Evolutionary conservation across 192 early-diverging fungal species (phyloP).

Genomic region (Kappamyces sp.): DNA sequence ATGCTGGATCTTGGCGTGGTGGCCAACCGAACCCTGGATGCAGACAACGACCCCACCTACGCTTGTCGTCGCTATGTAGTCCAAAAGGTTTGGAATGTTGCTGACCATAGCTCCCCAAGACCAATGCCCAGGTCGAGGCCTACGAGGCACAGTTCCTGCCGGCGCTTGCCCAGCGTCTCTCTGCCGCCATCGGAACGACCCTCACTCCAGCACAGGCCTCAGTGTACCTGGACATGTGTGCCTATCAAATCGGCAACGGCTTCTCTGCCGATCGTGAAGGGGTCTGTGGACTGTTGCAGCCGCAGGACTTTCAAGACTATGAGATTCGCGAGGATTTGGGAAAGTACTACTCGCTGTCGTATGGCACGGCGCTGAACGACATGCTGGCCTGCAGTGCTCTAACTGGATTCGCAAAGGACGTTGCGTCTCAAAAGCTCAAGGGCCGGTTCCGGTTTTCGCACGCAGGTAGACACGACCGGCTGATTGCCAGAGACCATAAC

Average conservation of each 20-base stretch:
- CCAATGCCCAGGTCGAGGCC: background rate
- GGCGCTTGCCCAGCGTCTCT: background rate
- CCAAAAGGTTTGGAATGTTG: slow-evolving; percentile 1
- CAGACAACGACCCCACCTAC: slow-evolving; percentile 10
- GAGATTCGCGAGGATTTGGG: background rate
- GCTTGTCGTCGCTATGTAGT: slow-evolving; percentile 6
- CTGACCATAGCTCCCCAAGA: background rate
- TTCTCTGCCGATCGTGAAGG: background rate
- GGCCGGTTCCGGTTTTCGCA: too few species aligned
- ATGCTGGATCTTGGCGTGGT: slow-evolving; percentile 2
- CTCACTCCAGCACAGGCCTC: background rate
- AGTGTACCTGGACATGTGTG: slow-evolving; percentile 12
- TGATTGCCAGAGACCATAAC: slow-evolving; percentile 8
- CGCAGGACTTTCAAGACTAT: slow-evolving; percentile 10
- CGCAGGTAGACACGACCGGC: too few species aligned
- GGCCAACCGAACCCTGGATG: slow-evolving; percentile 4
- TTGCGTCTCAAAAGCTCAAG: background rate
- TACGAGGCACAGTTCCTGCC: slow-evolving; percentile 5
- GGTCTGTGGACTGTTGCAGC: slow-evolving; percentile 2
- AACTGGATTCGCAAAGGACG: background rate
- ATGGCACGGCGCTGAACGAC: slow-evolving; percentile 4
- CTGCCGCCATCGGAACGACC: background rate
- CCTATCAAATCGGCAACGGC: slow-evolving; percentile 1
- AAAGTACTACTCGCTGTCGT: slow-evolving; percentile 4
- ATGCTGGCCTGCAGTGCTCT: background rate